Evolutionary conservation across 2,329 filamentous ascomycete genomes (phyloP).

Genomic region (Penicillium sp.): DNA sequence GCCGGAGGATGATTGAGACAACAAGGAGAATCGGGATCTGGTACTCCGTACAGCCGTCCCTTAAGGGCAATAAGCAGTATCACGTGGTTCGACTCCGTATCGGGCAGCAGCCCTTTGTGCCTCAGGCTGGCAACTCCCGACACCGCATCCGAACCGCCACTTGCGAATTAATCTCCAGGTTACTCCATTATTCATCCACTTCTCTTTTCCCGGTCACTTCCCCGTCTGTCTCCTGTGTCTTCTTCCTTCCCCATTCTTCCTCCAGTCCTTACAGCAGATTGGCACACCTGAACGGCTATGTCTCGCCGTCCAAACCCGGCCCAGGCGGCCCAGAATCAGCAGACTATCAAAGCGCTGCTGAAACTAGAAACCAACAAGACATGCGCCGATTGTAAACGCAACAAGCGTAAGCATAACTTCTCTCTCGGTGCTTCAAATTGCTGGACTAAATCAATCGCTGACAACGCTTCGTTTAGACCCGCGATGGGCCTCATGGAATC

Average conservation of each 20-base stretch:
- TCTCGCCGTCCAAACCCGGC: constrained; percentile 70
- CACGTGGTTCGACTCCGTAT: constrained; percentile 28
- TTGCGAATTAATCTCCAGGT: constrained; percentile 28
- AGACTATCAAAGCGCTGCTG: constrained; percentile 90
- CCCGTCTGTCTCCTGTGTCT: constrained; percentile 8
- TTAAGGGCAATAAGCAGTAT: constrained; percentile 26
- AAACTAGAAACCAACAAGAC: constrained; percentile 96
- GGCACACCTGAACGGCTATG: constrained; percentile 32
- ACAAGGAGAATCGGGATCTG: not conserved
- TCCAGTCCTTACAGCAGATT: constrained; percentile 14
- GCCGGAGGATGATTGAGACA: not conserved
- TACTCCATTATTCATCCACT: constrained; percentile 12
- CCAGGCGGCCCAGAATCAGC: constrained; percentile 88
- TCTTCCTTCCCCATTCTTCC: constrained; percentile 9
- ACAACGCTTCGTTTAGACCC: constrained; percentile 66
- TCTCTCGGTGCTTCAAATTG: not conserved
- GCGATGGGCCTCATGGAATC: constrained; percentile 98
- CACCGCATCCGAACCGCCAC: constrained; percentile 35
- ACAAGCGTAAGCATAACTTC: constrained; percentile 74
- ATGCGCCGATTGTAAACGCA: constrained; percentile 98
- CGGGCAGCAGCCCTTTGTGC: constrained; percentile 21
- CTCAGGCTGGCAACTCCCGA: constrained; percentile 29
- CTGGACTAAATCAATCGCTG: constrained; percentile 7
- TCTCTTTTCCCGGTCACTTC: constrained; percentile 22
- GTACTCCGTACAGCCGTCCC: not conserved